These are phyloP conservation scores for Dioscorea alata DNA, from an alignment of 106 monocot genomes.

Conservation along the genomic window DNA sequence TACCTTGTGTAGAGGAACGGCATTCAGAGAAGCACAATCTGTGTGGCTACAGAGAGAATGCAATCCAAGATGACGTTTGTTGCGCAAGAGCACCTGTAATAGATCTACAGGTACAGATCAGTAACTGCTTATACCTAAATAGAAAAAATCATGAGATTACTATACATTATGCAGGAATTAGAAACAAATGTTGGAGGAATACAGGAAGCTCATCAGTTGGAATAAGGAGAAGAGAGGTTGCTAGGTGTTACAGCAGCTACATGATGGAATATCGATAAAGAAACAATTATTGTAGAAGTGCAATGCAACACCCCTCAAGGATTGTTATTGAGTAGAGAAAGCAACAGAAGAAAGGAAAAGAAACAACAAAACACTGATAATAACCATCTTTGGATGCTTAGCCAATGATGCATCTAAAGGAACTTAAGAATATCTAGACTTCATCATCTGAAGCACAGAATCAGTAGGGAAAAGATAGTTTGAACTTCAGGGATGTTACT, in stretches of 20 bases:
- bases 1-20: neutral
- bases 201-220: conserved; percentile 1
- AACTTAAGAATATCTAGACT: no score
- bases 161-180: conserved; percentile 2
- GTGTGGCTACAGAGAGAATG: conserved; percentile 6
- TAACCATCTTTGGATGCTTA: no score
- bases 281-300: conserved; percentile 29
- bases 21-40: neutral
- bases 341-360: no score
- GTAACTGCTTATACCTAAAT: no score
- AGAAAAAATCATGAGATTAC: neutral
- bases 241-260: conserved; percentile 41
- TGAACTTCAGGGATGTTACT: no score
- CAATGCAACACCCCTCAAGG: conserved; percentile 27
- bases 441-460: no score
- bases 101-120: no score
- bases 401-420: no score
- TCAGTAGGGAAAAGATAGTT: no score
- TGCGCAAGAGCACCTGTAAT: no score
- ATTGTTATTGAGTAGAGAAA: conserved; percentile 49
- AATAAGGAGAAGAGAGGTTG: conserved; percentile 5
- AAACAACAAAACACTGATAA: no score
- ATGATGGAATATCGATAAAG: conserved; percentile 18
- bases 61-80: neutral
- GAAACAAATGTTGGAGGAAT: neutral